phyloP scores from a whole-genome alignment of 129 eudicot genomes.

The Scalesia atractyloides region DNA sequence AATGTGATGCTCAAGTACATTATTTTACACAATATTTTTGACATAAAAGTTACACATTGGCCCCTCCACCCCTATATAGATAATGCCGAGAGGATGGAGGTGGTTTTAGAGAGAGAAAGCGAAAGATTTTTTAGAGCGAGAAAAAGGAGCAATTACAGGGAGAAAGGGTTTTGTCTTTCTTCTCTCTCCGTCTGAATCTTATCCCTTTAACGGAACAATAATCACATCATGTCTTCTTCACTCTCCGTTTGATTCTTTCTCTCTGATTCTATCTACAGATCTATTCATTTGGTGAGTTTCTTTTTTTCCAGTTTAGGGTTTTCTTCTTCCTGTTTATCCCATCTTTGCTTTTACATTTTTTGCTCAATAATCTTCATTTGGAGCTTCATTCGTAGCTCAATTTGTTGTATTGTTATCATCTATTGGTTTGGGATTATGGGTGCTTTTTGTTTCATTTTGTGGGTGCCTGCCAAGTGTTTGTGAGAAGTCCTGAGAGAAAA shows the following conservation, averaged over 20 bases:
- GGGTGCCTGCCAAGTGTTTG: constrained; percentile 13
- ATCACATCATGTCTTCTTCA: background rate
- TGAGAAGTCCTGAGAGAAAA: constrained; percentile 17
- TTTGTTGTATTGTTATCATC: constrained; percentile 1
- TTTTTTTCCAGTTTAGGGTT: background rate
- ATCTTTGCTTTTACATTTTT: background rate
- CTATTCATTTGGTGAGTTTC: constrained; percentile 26
- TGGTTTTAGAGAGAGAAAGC: constrained; percentile 42
- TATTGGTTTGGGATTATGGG: background rate
- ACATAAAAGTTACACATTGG: constrained; percentile 22
- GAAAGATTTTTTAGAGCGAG: constrained; percentile 35
- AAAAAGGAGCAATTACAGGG: constrained; percentile 31
- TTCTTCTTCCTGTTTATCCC: background rate
- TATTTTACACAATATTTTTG: background rate
- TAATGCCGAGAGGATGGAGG: constrained; percentile 26
- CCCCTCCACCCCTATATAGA: constrained; percentile 33
- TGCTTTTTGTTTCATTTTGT: background rate
- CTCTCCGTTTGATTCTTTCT: constrained; percentile 16
- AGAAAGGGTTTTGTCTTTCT: constrained; percentile 41
- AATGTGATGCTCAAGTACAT: background rate
- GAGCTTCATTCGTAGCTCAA: constrained; percentile 16
- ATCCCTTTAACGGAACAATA: background rate
- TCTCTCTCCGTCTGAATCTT: constrained; percentile 31
- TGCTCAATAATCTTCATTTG: background rate
- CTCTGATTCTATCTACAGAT: constrained; percentile 21